phyloP scores from a whole-genome alignment of 1,139 yeast genomes.

The Candida sp. region DNA sequence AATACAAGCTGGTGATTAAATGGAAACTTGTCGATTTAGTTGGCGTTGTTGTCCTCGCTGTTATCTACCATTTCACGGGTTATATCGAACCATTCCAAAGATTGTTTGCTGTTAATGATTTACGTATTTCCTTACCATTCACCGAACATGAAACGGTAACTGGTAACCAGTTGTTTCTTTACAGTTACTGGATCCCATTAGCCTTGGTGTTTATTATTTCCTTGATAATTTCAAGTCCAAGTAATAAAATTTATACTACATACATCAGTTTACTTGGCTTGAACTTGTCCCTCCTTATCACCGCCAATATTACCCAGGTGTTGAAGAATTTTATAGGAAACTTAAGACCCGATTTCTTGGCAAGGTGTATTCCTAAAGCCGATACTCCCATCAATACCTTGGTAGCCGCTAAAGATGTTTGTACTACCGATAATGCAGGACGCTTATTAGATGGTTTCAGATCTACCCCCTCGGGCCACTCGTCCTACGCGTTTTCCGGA shows the following conservation, averaged over 20 bases:
- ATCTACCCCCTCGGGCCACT: slow-evolving; percentile 79
- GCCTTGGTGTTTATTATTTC: slow-evolving; percentile 19
- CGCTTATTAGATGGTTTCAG: slow-evolving; percentile 65
- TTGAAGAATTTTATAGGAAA: slow-evolving; percentile 73
- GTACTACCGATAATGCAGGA: slow-evolving; percentile 47
- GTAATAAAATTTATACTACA: slow-evolving; percentile 33
- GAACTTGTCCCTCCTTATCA: slow-evolving; percentile 32
- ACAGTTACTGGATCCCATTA: slow-evolving; percentile 37
- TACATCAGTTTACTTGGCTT: slow-evolving; percentile 41
- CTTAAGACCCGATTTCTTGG: slow-evolving; percentile 75
- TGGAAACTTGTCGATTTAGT: slow-evolving; percentile 64
- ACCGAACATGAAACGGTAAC: slow-evolving; percentile 62
- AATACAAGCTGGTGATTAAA: slow-evolving; percentile 22
- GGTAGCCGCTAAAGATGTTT: slow-evolving; percentile 57
- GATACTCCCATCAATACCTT: slow-evolving; percentile 45
- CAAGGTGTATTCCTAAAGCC: slow-evolving; percentile 60
- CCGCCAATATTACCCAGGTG: slow-evolving; percentile 46
- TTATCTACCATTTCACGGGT: slow-evolving; percentile 44
- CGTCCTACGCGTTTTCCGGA: slow-evolving; percentile 65
- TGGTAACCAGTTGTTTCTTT: slow-evolving; percentile 29
- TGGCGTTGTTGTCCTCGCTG: slow-evolving; percentile 36
- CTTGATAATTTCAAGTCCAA: slow-evolving; percentile 28
- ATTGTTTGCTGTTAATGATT: slow-evolving; percentile 51
- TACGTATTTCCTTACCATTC: slow-evolving; percentile 65
- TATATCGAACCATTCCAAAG: slow-evolving; percentile 62